phyloP scores from a whole-genome alignment of 192 early-diverging fungal species.

The Backusella tarrabulga region DNA sequence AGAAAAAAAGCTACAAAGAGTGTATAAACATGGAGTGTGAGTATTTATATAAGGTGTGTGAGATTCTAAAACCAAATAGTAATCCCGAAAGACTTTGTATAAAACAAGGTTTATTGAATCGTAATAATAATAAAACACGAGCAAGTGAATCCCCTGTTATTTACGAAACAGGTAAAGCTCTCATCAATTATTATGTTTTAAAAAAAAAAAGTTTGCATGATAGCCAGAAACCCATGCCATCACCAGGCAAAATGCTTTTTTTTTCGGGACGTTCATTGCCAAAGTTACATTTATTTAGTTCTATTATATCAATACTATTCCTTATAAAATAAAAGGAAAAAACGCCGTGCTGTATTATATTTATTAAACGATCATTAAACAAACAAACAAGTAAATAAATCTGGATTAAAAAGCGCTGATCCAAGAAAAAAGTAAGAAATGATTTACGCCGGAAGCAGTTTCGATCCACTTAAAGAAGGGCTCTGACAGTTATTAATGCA shows the following conservation, averaged over 20 bases:
- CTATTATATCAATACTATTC: background rate
- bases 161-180: background rate
- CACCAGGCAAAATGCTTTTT: background rate
- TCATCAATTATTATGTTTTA: background rate
- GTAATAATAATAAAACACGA: background rate
- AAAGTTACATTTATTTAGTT: background rate
- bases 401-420: background rate
- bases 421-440: background rate
- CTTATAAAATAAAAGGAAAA: background rate
- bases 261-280: background rate
- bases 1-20: constrained; percentile 6
- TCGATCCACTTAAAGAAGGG: no score
- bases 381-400: background rate
- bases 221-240: background rate
- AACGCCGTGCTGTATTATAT: background rate
- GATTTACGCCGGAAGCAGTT: no score
- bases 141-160: background rate
- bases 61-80: background rate
- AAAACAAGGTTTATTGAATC: constrained; percentile 3
- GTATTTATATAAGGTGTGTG: background rate
- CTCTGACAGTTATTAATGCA: background rate
- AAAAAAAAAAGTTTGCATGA: background rate
- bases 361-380: background rate
- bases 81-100: background rate
- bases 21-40: background rate